Percentiles rank a stretch among this genome's conserved stretches.
phyloP scores from a whole-genome alignment of 1,139 yeast species.

The Pneumocystis jirovecii region DNA sequence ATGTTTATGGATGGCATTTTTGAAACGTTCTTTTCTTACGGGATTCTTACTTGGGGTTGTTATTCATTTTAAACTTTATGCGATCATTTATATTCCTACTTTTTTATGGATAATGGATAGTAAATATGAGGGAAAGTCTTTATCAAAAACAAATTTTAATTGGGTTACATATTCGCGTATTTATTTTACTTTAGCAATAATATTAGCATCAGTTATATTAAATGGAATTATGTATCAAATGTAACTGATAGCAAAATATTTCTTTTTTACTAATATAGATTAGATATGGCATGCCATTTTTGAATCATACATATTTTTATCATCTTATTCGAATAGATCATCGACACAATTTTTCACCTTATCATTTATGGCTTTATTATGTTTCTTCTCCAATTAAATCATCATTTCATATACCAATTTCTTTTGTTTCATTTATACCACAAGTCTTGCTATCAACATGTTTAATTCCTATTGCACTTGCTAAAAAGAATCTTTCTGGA shows the following conservation, averaged over 20 bases:
- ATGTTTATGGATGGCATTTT: slow-evolving; percentile 36
- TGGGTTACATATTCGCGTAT: not conserved
- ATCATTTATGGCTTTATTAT: slow-evolving; percentile 58
- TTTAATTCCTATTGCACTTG: slow-evolving; percentile 45
- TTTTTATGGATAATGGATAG: slow-evolving; percentile 32
- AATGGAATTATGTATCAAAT: slow-evolving; percentile 9
- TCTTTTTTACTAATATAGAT: not conserved
- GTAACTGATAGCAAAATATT: slow-evolving; percentile 6
- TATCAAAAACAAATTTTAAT: not conserved
- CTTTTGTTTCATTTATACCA: slow-evolving; percentile 55
- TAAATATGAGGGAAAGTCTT: slow-evolving; percentile 36
- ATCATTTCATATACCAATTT: slow-evolving; percentile 8
- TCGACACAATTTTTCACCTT: slow-evolving; percentile 84
- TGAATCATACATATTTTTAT: slow-evolving; percentile 68
- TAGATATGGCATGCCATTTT: slow-evolving; percentile 55
- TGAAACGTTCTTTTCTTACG: slow-evolving; percentile 30
- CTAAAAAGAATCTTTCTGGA: slow-evolving; percentile 40
- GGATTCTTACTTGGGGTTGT: slow-evolving; percentile 61
- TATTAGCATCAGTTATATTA: slow-evolving; percentile 2
- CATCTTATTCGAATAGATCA: slow-evolving; percentile 78
- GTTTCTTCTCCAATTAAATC: slow-evolving; percentile 22
- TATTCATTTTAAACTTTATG: slow-evolving; percentile 83
- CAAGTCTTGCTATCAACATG: slow-evolving; percentile 51
- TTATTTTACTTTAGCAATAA: not conserved
- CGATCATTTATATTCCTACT: slow-evolving; percentile 64